Conservation (phyloP, 345 rosid genomes). For the Dipteronia sinensis region DNA sequence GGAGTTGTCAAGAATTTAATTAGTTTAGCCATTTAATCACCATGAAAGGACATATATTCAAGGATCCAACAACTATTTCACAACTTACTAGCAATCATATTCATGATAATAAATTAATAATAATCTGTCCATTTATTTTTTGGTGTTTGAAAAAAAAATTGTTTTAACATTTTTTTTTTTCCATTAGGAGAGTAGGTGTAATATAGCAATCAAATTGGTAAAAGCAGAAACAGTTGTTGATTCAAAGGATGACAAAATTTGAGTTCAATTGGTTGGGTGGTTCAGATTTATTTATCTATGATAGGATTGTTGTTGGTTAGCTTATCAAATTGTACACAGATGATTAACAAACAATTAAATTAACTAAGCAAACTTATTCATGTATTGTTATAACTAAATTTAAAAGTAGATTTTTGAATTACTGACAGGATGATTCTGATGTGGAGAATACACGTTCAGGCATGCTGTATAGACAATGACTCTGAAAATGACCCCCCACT, state of each 20-base stretch:
- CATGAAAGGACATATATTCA: neutral
- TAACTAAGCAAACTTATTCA: too few relatives aligned
- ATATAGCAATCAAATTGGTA: neutral
- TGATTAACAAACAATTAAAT: neutral
- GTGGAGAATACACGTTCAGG: neutral
- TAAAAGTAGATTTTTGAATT: neutral
- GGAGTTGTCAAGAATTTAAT: neutral
- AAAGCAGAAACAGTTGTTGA: neutral
- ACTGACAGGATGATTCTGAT: neutral
- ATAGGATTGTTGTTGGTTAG: neutral
- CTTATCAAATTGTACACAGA: neutral
- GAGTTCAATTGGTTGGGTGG: neutral
- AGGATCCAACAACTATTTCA: neutral
- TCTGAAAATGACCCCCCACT: neutral
- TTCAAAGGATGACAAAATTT: neutral
- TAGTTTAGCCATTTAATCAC: neutral
- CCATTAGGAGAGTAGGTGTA: neutral
- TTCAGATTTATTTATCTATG: neutral
- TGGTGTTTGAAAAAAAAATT: too few relatives aligned
- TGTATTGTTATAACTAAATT: neutral
- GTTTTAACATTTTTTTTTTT: too few relatives aligned
- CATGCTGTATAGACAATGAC: slow-evolving; percentile 5
- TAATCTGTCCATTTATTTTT: neutral
- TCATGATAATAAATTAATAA: too few relatives aligned
- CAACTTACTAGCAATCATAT: too few relatives aligned